Percentiles rank a stretch among this genome's conserved stretches.
Conservation (phyloP, 2,329 filamentous ascomycete species). For the Cercospora nicotianae region DNA sequence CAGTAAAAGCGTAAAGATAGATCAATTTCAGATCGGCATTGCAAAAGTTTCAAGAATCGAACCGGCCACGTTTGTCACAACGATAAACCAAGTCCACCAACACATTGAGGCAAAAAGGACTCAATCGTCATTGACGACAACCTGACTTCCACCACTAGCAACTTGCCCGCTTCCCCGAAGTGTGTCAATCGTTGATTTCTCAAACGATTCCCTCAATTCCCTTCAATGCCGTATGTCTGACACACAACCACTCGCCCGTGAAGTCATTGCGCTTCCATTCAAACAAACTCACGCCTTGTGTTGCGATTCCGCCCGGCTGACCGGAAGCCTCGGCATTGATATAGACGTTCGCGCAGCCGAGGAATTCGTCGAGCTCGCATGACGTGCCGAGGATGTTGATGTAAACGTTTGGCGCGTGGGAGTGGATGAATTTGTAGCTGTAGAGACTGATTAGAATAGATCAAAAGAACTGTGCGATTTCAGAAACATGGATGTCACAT, state of each 20-base stretch:
- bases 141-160: background rate
- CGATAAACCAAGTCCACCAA: background rate
- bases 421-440: slow-evolving; percentile 13
- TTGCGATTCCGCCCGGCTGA: slow-evolving; percentile 16
- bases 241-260: slow-evolving; percentile 15
- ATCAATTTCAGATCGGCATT: background rate
- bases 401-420: slow-evolving; percentile 12
- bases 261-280: slow-evolving; percentile 10
- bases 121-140: background rate
- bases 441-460: background rate
- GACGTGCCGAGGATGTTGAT: slow-evolving; percentile 11
- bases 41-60: background rate
- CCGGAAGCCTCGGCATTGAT: slow-evolving; percentile 13
- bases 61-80: background rate
- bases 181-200: background rate
- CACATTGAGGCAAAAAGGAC: background rate
- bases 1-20: background rate
- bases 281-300: slow-evolving; percentile 17
- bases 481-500: background rate
- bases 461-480: background rate
- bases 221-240: slow-evolving; percentile 18
- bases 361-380: slow-evolving; percentile 10
- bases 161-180: background rate
- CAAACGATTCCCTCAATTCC: slow-evolving; percentile 16
- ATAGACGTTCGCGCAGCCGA: slow-evolving; percentile 17